Conservation (phyloP, 306 rosid genomes). For the Cyamopsis tetragonoloba region DNA sequence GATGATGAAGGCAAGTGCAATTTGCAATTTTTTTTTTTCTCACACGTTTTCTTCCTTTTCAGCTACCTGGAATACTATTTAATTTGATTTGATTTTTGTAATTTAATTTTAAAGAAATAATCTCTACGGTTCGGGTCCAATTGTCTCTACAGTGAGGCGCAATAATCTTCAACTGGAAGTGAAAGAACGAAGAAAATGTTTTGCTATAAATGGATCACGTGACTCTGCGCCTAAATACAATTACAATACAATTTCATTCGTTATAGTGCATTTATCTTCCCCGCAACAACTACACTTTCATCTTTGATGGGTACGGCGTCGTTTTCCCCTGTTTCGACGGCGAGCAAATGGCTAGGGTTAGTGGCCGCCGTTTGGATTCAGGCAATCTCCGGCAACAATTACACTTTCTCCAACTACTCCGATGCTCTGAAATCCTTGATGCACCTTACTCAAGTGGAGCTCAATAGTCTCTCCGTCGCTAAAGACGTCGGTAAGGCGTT, state of each 20-base stretch:
- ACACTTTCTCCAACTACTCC: constrained; percentile 94
- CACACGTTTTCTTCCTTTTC: neutral
- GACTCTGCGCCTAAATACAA: no score
- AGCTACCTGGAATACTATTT: no score
- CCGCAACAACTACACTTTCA: no score
- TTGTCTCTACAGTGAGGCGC: neutral
- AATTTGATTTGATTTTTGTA: no score
- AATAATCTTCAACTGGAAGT: neutral
- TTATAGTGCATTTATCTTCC: no score
- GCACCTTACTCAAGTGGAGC: constrained; percentile 71
- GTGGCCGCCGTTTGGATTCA: constrained; percentile 89
- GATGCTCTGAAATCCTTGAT: constrained; percentile 74
- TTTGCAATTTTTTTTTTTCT: neutral
- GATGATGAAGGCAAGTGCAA: neutral
- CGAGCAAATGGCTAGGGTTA: constrained; percentile 77
- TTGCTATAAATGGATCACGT: neutral
- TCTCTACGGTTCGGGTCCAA: neutral
- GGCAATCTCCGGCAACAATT: constrained; percentile 88
- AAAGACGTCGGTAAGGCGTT: constrained; percentile 86
- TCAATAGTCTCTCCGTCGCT: constrained; percentile 79
- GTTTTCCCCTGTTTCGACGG: constrained; percentile 19
- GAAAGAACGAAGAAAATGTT: neutral
- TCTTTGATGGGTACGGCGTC: constrained; percentile 39
- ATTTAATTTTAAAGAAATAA: no score
- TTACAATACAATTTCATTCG: no score